Evolutionary conservation across 441 rosid genomes (phyloP), one percentile per base, ranked within the genome.

Genomic region (Theobroma grandiflorum): DNA sequence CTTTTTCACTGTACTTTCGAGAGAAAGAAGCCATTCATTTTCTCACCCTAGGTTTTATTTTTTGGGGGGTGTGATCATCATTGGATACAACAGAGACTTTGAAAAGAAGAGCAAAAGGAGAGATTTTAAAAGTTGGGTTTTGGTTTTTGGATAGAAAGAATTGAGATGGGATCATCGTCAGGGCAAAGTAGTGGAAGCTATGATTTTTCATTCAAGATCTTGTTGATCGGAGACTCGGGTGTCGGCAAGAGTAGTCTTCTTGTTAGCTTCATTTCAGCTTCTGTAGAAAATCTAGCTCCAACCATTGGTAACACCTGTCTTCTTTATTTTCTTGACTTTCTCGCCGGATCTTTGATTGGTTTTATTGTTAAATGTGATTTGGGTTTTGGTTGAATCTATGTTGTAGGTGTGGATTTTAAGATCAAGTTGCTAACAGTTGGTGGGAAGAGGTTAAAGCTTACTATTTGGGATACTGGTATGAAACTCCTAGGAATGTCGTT

Each of bases 391-490:
- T 72, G 35, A 8, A 47, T 61, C 58, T 63, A n/a, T 73, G 64
- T 57, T 84, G 74, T 86, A 96, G 99, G 98, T 81, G 98, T 96
- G 83, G 98, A 96, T 87, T 93, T 96, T 72, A 96, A 96, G 93
- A 94, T 96, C 92, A 94, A 93, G 89, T 91, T 82, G 84, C 88
- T 96, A 65, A 89, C 87, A 66, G 95, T 96, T 0, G 91, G 87
- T 66, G 98, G 93, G 80, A 96, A 92, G 88, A 85, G 90, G 82
- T 81, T 96, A 72, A 96, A 96, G 89, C 93, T 96, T 76, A 96
- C 98, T 63, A 94, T 96, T 84, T 96, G 99, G 99, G 99, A 96
- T 84, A 96, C 99, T 65, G 99, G 98, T 94, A 85, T 58, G 87
- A 62, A 18, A 31, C 14, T 33, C 53, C 16, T 52, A 15, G 16